These are phyloP conservation scores for Trifolium repens DNA, from an alignment of 306 rosid genomes.

Conservation along the genomic window DNA sequence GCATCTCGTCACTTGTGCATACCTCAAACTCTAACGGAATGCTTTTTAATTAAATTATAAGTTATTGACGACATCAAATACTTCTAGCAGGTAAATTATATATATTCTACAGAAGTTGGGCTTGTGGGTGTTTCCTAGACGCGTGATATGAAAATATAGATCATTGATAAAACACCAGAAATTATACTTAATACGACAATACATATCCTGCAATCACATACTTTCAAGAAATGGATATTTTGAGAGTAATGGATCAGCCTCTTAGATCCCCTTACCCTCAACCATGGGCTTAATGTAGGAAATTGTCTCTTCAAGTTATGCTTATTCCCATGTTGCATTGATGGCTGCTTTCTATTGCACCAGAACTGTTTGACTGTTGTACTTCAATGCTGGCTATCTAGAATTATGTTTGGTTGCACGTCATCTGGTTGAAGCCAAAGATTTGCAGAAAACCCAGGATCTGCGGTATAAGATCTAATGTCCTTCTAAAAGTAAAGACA, in stretches of 20 bases:
- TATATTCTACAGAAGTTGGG: constrained; percentile 69
- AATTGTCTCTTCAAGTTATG: background rate
- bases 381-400: background rate
- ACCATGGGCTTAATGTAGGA: background rate
- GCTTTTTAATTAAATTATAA: constrained; percentile 48
- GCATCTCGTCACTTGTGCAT: constrained; percentile 60
- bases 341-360: background rate
- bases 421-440: background rate
- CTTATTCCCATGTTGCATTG: background rate
- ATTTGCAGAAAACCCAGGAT: background rate
- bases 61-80: constrained; percentile 58
- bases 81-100: constrained; percentile 67
- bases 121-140: constrained; percentile 20
- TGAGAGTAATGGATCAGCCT: background rate
- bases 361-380: background rate
- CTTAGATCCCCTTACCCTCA: background rate
- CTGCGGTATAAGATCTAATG: background rate
- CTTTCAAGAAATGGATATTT: background rate
- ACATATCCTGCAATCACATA: background rate
- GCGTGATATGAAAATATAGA: background rate
- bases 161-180: background rate
- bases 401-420: background rate
- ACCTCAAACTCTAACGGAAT: constrained; percentile 55
- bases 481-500: background rate
- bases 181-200: background rate